A percentile compares a stretch with the other conserved stretches of the same genome.
phyloP scores from a whole-genome alignment of 1,284 basidiomycete species.

The Sphaerobolus stellatus region DNA sequence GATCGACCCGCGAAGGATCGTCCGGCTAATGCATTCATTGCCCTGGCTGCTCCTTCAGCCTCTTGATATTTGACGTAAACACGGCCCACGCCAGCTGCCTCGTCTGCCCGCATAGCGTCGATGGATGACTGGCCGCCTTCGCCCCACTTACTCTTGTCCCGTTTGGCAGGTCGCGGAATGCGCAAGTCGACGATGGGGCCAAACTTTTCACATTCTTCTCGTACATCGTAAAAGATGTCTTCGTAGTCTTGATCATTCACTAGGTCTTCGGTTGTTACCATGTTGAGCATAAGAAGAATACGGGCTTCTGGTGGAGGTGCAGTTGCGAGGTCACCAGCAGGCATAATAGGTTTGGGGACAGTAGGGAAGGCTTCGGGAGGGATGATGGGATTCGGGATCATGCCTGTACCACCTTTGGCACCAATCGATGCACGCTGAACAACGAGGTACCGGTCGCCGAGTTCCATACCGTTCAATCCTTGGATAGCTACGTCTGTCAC shows the following conservation, averaged over 20 bases:
- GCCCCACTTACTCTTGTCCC: constrained; percentile 81
- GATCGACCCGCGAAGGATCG: constrained; percentile 90
- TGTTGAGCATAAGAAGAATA: constrained; percentile 97
- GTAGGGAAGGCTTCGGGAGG: constrained; percentile 74
- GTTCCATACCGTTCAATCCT: constrained; percentile 95
- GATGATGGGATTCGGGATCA: constrained; percentile 42
- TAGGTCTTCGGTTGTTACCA: constrained; percentile 95
- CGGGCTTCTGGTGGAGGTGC: constrained; percentile 54
- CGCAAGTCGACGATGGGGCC: constrained; percentile 83
- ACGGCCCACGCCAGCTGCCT: constrained; percentile 88
- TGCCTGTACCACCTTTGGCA: constrained; percentile 70
- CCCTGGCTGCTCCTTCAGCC: constrained; percentile 60
- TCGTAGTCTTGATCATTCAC: constrained; percentile 89
- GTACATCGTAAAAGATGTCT: constrained; percentile 93
- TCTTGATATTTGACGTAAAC: constrained; percentile 87
- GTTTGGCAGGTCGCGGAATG: constrained; percentile 85
- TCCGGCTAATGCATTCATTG: constrained; percentile 84
- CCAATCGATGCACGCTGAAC: constrained; percentile 96
- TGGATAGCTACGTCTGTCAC: constrained; percentile 96
- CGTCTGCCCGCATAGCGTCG: constrained; percentile 70
- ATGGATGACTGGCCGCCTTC: constrained; percentile 63
- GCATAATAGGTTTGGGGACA: constrained; percentile 80
- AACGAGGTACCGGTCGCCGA: constrained; percentile 94
- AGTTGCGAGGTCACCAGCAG: constrained; percentile 66
- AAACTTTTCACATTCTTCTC: constrained; percentile 86